phyloP scores from a whole-genome alignment of 345 rosid genomes.

The Heritiera fomes region DNA sequence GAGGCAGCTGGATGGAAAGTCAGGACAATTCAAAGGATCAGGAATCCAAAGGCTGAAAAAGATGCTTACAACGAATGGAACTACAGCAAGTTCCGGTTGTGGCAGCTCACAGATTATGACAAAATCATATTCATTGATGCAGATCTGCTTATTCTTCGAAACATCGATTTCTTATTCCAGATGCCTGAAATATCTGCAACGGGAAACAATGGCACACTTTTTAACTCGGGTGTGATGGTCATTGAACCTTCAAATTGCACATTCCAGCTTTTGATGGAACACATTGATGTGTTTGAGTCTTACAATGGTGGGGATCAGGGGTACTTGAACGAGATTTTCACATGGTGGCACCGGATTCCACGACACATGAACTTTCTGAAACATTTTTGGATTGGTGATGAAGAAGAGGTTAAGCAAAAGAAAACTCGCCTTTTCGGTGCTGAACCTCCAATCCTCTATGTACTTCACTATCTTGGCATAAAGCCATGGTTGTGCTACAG shows the following conservation, averaged over 20 bases:
- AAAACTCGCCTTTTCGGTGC: conserved; percentile 78
- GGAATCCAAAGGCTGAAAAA: conserved; percentile 95
- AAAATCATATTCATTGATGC: conserved; percentile 94
- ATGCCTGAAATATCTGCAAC: conserved; percentile 19
- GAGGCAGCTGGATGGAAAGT: conserved; percentile 95
- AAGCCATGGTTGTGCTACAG: conserved; percentile 94
- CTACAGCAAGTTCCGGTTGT: conserved; percentile 91
- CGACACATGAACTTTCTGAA: conserved; percentile 17
- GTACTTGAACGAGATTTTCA: conserved; percentile 71
- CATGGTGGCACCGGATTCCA: conserved; percentile 31
- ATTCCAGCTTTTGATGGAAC: conserved; percentile 13
- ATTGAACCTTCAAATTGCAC: conserved; percentile 15
- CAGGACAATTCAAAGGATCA: conserved; percentile 72
- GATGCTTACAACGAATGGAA: conserved; percentile 98
- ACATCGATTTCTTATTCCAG: conserved; percentile 40
- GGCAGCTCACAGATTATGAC: conserved; percentile 95
- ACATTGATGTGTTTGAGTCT: conserved; percentile 16
- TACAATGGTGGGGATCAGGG: conserved; percentile 22
- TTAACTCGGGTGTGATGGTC: conserved; percentile 21
- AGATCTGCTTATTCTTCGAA: conserved; percentile 76
- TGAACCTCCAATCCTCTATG: conserved; percentile 84
- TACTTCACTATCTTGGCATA: conserved; percentile 81
- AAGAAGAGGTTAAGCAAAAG: conserved; percentile 40
- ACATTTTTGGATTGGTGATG: conserved; percentile 10
- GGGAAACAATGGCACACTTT: conserved; percentile 16